A percentile compares a stretch with the other conserved stretches of the same genome.
Conservation (phyloP, 148 eudicot genomes). For the Rhododendron ferrugineum region DNA sequence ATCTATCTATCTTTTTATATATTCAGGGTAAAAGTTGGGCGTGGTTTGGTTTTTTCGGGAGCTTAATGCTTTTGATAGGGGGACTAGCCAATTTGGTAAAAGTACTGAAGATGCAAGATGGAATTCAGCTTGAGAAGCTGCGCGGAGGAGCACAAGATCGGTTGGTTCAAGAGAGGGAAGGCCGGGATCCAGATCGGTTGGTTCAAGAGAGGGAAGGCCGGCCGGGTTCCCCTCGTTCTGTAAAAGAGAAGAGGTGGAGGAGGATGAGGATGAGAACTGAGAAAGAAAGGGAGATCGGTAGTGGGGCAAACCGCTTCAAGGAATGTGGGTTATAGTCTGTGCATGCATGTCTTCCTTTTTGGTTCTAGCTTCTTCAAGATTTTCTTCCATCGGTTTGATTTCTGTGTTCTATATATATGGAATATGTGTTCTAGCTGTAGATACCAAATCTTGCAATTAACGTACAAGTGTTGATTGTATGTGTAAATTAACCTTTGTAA, state of each 20-base stretch:
- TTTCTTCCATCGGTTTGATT: background rate
- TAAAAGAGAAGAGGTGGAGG: background rate
- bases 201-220: constrained; percentile 14
- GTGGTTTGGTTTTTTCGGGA: constrained; percentile 69
- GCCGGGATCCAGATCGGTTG: background rate
- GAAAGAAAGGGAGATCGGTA: background rate
- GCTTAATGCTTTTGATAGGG: constrained; percentile 58
- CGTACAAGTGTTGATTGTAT: background rate
- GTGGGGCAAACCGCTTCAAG: background rate
- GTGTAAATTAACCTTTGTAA: background rate
- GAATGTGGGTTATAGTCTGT: background rate
- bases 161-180: constrained; percentile 41
- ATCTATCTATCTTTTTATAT: background rate
- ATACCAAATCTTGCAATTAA: background rate
- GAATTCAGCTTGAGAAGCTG: constrained; percentile 65
- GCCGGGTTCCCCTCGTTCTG: background rate
- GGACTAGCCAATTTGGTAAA: constrained; percentile 71
- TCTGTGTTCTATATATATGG: background rate
- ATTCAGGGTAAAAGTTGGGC: constrained; percentile 58
- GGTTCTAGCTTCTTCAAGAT: background rate
- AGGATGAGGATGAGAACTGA: background rate
- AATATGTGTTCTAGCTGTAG: background rate
- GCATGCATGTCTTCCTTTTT: background rate
- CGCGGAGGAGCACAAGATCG: constrained; percentile 85
- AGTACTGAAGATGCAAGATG: constrained; percentile 78